Percentiles rank a stretch among this genome's conserved stretches.
phyloP scores from a whole-genome alignment of 2,329 filamentous ascomycete genomes.

The Ascochyta koolunga region DNA sequence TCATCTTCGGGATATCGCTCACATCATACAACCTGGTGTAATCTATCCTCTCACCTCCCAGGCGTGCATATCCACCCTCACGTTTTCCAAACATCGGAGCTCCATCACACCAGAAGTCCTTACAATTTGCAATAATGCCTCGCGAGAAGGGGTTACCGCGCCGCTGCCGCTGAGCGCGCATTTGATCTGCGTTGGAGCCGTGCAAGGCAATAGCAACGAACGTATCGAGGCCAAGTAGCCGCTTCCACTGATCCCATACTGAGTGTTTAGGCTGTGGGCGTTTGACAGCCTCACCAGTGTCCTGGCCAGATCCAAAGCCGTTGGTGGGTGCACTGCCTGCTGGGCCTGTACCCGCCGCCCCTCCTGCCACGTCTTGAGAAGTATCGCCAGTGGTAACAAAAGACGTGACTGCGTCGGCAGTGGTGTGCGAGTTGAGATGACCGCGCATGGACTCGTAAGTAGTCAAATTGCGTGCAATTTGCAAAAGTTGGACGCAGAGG shows the following conservation, averaged over 20 bases:
- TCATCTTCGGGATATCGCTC: constrained; percentile 83
- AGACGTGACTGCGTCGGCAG: constrained; percentile 67
- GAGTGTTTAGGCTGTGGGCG: constrained; percentile 64
- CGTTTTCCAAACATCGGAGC: constrained; percentile 78
- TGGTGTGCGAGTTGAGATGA: constrained; percentile 64
- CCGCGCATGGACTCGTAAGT: constrained; percentile 97
- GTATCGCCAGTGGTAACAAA: constrained; percentile 76
- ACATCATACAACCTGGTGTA: constrained; percentile 91
- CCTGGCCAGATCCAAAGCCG: constrained; percentile 68
- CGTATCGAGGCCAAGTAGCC: constrained; percentile 86
- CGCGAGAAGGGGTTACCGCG: constrained; percentile 82
- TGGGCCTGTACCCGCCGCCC: constrained; percentile 2
- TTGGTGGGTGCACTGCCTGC: constrained; percentile 46
- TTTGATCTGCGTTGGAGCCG: constrained; percentile 62
- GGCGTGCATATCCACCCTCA: constrained; percentile 73
- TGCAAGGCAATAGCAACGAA: constrained; percentile 90
- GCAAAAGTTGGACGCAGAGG: constrained; percentile 88
- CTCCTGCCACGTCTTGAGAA: constrained; percentile 60
- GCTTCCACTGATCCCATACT: constrained; percentile 79
- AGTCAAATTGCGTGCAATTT: constrained; percentile 90
- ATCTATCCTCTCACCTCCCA: constrained; percentile 81
- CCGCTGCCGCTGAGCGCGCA: constrained; percentile 40
- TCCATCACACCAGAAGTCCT: constrained; percentile 94
- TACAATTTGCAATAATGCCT: constrained; percentile 86
- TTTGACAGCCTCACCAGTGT: constrained; percentile 47